Evolutionary conservation across 1,284 basidiomycete species (phyloP).

Genomic region (Ustilago cynodontis): DNA sequence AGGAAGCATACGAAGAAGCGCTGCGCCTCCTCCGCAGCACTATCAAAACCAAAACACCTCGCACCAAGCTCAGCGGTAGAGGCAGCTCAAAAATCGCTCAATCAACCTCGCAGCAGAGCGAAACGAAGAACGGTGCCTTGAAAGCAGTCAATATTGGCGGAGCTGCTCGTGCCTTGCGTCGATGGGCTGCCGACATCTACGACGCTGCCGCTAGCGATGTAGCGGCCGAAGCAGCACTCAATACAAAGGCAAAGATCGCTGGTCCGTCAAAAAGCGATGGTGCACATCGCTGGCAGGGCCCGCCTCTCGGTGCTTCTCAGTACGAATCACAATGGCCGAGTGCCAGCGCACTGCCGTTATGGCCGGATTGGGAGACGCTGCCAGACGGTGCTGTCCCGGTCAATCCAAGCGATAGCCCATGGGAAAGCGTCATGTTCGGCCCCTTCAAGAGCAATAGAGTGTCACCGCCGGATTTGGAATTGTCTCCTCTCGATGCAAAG

Average conservation of each 20-base stretch:
- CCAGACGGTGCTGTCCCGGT: conserved; percentile 26
- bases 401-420: conserved; percentile 33
- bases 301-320: conserved; percentile 33
- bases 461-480: conserved; percentile 12
- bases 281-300: conserved; percentile 39
- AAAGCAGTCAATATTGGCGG: conserved; percentile 3
- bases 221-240: conserved; percentile 11
- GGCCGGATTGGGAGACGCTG: conserved; percentile 61
- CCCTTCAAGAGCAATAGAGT: conserved; percentile 37
- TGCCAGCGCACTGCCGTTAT: conserved; percentile 43
- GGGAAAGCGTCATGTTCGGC: conserved; percentile 58
- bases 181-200: conserved; percentile 15
- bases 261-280: conserved; percentile 16
- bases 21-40: conserved; percentile 45
- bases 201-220: conserved; percentile 16
- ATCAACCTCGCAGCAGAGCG: conserved; percentile 6
- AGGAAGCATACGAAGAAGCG: conserved; percentile 54
- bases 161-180: conserved; percentile 11
- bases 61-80: conserved; percentile 11
- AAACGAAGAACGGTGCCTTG: background rate
- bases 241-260: conserved; percentile 10
- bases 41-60: conserved; percentile 34
- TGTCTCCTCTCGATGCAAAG: background rate
- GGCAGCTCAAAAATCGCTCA: background rate
- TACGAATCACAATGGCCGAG: conserved; percentile 42